Evolutionary conservation across 73 alveolate genomes (phyloP), one percentile per base, ranked within the genome.

Genomic region (Paramecium sexaurelia): DNA sequence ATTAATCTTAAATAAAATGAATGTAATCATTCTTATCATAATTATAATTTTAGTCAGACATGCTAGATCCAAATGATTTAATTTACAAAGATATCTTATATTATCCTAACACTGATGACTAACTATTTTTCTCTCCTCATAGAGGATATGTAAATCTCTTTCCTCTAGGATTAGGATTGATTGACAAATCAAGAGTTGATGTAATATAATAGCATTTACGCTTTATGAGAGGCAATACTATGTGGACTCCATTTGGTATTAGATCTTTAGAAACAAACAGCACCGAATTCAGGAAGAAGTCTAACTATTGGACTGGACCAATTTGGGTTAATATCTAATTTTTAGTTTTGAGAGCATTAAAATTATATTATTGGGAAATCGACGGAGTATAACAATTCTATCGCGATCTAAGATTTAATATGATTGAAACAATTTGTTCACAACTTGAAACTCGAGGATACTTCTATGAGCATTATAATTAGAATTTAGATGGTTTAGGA

Each of bases 261-360:
- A 94, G 99, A 93, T 89, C 98, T 75, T 92, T 98, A 26, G 95
- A 97, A 32, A 92, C 91, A 78, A 91, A 57, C 47, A 99, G 98
- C 88, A 68, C 91, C 71, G 95, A 97, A 11, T 98, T 86, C 84
- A 95, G 95, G 51, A 85, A 95, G 20, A 98, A 98, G 13, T 97
- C 96, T 27, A 97, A 98, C 92, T 98, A 98, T 95, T 98, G 99
- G 99, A 94, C 99, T 91, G 99, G 99, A 15, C 96, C 96, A 61
- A 95, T 97, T 26, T 97, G 99, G 99, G 93, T 97, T 85, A 95
- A 96, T 87, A 93, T 97, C 36, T 95, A 97, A 91, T 97, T 92
- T 91, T 87, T 97, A 26, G 96, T 95, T 8, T 92, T 96, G 55
- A 97, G 99, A 93, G 98, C 98, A 37, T 82, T 97, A 41, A 88